Evolutionary conservation across 306 rosid genomes (phyloP), one percentile per base, ranked within the genome.

Genomic region (Trifolium fragiferum): DNA sequence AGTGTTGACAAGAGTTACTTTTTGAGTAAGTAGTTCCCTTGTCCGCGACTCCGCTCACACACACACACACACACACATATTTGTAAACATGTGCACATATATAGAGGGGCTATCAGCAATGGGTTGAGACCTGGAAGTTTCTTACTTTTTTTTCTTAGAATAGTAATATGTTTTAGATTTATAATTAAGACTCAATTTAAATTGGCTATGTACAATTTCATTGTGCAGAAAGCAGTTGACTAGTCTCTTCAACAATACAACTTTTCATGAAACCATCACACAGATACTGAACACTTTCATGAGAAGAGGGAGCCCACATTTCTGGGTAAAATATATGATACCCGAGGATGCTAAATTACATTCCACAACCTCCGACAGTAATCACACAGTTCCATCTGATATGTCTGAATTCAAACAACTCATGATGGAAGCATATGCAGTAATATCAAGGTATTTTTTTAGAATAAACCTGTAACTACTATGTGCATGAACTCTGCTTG

Each of bases 251-350:
- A 87, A 80, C 80, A 60, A 84, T 50, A 67, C 89, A n/a, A 65
- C 83, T 47, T 88, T 95, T 78, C 88, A 44, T n/a, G 87, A 85
- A 78, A 84, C 87, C 70, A 70, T 87, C 74, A 80, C 72, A 81
- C 89, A 82, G 69, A 92, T 95, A 70, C 87, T 92, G 68, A 61
- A 80, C 54, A 79, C 77, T 71, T 92, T 95, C 87, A 90, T 83
- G 93, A 90, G 83, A 84, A 80, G 69, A 8, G 87, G 92, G 63
- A 84, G 86, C 75, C 88, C 93, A 62, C 82, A 92, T 68, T 87
- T 83, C 67, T 95, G 98, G 98, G 57, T 87, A 78, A 87, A 87
- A 78, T 87, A 90, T 89, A 75, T 95, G 81, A 95, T 92, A 81
- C 91, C 97, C 0, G 91, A 79, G 75, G 85, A 84, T 76, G 78